Evolutionary conservation across 108 stramenopile species (phyloP).

Genomic region (Nannochloropsis gaditana): DNA sequence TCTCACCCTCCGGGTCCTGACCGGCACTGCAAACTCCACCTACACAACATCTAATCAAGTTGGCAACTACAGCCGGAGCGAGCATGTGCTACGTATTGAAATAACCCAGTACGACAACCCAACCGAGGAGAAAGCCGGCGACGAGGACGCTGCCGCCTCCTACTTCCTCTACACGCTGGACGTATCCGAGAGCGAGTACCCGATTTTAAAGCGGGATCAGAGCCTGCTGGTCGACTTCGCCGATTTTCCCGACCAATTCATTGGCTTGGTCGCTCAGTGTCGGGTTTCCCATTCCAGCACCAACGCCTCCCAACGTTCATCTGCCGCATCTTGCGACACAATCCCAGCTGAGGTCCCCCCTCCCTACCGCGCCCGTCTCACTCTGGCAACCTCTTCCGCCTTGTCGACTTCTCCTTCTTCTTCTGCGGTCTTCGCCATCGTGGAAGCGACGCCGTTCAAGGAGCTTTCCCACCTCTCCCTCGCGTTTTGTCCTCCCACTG

Average conservation of each 20-base stretch:
- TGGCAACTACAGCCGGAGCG: constrained; percentile 33
- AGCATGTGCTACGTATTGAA: constrained; percentile 53
- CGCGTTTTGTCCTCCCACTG: constrained; percentile 47
- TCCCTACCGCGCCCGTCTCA: background rate
- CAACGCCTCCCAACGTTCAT: background rate
- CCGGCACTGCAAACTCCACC: constrained; percentile 18
- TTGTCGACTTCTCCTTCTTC: background rate
- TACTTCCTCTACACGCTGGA: constrained; percentile 59
- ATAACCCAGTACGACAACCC: constrained; percentile 54
- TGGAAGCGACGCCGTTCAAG: constrained; percentile 59
- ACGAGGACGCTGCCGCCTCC: background rate
- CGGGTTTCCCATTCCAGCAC: background rate
- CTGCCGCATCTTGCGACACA: background rate
- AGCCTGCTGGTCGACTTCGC: constrained; percentile 58
- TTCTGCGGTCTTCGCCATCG: constrained; percentile 43
- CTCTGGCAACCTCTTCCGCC: background rate
- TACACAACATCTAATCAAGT: constrained; percentile 25
- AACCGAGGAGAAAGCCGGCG: background rate
- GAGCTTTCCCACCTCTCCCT: constrained; percentile 56
- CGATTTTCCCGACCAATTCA: constrained; percentile 53
- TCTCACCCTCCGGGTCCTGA: constrained; percentile 42
- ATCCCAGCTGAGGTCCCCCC: background rate
- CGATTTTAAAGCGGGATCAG: constrained; percentile 55
- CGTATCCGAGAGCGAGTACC: constrained; percentile 58
- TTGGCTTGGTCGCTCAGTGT: constrained; percentile 52